These are phyloP conservation scores for Euclidium syriacum DNA, from an alignment of 345 rosid species.

Conservation along the genomic window DNA sequence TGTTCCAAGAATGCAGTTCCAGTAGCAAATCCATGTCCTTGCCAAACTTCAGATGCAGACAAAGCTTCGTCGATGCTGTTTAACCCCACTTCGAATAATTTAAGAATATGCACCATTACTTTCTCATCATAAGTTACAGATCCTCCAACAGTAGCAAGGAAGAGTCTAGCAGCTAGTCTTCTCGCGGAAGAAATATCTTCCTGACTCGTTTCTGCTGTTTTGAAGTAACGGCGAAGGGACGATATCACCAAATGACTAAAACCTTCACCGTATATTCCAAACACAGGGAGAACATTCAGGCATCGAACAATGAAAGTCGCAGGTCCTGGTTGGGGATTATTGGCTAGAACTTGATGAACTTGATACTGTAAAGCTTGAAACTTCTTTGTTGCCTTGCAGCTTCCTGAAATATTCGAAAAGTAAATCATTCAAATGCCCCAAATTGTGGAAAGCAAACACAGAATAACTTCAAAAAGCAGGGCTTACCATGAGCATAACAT, in stretches of 20 bases:
- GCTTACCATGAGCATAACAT: conserved; percentile 64
- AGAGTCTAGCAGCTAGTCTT: conserved; percentile 54
- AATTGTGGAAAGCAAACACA: neutral
- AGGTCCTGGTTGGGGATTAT: conserved; percentile 75
- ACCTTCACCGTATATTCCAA: conserved; percentile 65
- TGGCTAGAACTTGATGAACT: conserved; percentile 49
- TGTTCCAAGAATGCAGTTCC: conserved; percentile 50
- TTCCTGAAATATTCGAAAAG: conserved; percentile 42
- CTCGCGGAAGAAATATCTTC: conserved; percentile 46
- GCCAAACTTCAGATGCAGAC: conserved; percentile 26
- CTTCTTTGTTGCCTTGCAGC: conserved; percentile 62
- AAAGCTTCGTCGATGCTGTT: conserved; percentile 50
- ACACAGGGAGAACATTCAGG: conserved; percentile 64
- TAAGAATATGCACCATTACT: conserved; percentile 51
- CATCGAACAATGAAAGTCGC: conserved; percentile 60
- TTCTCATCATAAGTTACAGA: conserved; percentile 52
- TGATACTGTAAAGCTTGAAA: conserved; percentile 70
- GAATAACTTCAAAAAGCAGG: neutral
- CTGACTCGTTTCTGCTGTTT: conserved; percentile 23
- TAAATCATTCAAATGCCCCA: neutral
- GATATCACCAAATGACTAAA: conserved; percentile 89
- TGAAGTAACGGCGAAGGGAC: conserved; percentile 61
- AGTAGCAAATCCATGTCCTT: conserved; percentile 24
- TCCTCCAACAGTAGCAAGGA: conserved; percentile 50
- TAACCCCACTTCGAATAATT: conserved; percentile 53